phyloP scores from a whole-genome alignment of 768 basidiomycete species.

The Leccinellum rugosiceps region DNA sequence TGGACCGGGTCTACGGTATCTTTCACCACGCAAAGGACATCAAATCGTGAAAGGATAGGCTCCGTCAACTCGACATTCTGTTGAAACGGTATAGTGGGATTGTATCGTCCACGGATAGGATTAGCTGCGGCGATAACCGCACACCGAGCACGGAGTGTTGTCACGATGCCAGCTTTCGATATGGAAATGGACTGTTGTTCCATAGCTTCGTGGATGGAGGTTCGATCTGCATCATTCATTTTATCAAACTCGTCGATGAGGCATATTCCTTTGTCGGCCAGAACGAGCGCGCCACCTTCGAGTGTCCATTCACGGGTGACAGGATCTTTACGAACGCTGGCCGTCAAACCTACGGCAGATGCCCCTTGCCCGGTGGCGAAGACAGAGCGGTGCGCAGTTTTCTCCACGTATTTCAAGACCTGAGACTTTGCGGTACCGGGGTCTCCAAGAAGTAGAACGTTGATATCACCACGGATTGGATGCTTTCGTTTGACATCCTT shows the following conservation, averaged over 20 bases:
- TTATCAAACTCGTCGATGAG: conserved; percentile 99
- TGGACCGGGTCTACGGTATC: conserved; percentile 95
- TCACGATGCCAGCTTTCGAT: conserved; percentile 97
- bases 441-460: conserved; percentile 92
- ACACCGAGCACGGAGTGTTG: conserved; percentile 96
- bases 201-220: conserved; percentile 99
- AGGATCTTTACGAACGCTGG: conserved; percentile 98
- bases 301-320: conserved; percentile 98
- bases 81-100: conserved; percentile 96
- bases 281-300: conserved; percentile 96
- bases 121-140: conserved; percentile 98
- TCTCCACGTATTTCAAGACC: conserved; percentile 98
- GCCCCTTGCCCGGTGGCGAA: conserved; percentile 99
- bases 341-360: conserved; percentile 96
- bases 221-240: conserved; percentile 98
- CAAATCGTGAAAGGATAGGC: conserved; percentile 96
- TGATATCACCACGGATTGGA: conserved; percentile 96
- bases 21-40: conserved; percentile 97
- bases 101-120: conserved; percentile 95
- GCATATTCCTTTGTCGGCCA: conserved; percentile 97
- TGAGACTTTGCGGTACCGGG: conserved; percentile 99
- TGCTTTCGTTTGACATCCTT: conserved; percentile 98
- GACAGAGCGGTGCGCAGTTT: conserved; percentile 96
- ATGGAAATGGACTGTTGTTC: conserved; percentile 99
- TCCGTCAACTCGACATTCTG: conserved; percentile 99